phyloP scores from a whole-genome alignment of 2,329 filamentous ascomycete species.

The Botrytis pseudocinerea region DNA sequence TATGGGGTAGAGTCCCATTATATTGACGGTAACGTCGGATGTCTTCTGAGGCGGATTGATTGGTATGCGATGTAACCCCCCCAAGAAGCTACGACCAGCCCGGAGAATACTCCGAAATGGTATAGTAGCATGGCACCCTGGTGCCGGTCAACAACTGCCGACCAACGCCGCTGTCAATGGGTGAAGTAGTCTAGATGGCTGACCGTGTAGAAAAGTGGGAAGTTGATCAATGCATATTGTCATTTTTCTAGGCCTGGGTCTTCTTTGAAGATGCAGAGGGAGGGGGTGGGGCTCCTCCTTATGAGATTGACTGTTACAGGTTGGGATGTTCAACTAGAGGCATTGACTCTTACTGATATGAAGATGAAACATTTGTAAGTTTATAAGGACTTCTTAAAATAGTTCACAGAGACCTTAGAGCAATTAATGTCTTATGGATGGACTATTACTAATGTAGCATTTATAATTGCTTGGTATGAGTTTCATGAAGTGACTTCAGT shows the following conservation, averaged over 20 bases:
- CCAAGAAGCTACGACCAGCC: not conserved
- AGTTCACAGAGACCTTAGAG: no score
- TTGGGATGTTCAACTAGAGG: not conserved
- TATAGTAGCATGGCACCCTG: not conserved
- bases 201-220: not conserved
- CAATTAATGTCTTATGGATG: not conserved
- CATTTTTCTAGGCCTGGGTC: not conserved
- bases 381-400: no score
- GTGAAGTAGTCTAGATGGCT: not conserved
- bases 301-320: not conserved
- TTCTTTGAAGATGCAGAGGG: not conserved
- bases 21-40: not conserved
- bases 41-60: not conserved
- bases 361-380: not conserved
- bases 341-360: not conserved
- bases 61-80: not conserved
- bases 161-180: not conserved
- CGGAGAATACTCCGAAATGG: not conserved
- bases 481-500: not conserved
- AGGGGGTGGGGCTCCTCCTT: not conserved
- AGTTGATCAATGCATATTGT: not conserved
- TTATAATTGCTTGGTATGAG: not conserved
- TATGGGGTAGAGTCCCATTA: not conserved
- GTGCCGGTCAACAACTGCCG: not conserved
- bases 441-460: not conserved